These are phyloP conservation scores for Fraxinus ornus DNA, from an alignment of 305 asterid species.

Conservation along the genomic window DNA sequence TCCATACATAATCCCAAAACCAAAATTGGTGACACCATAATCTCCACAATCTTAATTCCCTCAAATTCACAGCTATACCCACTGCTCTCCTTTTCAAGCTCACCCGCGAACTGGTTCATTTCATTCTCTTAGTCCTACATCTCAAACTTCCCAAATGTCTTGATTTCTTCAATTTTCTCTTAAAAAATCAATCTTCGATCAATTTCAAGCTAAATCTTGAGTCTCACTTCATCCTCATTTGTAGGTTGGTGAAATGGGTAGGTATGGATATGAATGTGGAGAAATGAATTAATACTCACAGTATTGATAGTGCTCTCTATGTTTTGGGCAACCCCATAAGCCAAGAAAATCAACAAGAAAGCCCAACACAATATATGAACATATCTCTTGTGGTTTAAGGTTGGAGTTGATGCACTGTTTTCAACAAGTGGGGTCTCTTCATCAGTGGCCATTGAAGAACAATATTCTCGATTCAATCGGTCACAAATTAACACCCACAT, in stretches of 20 bases:
- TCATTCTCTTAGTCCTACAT: conserved; percentile 42
- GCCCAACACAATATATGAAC: conserved; percentile 70
- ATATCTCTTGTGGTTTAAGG: conserved; percentile 58
- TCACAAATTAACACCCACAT: conserved; percentile 10
- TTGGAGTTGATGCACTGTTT: conserved; percentile 25
- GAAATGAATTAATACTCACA: conserved; percentile 33
- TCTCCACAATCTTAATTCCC: conserved; percentile 24
- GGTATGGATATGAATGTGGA: conserved; percentile 30
- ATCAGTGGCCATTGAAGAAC: conserved; percentile 56
- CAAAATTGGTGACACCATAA: conserved; percentile 40
- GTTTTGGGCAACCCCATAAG: conserved; percentile 95
- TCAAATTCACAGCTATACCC: conserved; percentile 6
- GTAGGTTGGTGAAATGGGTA: conserved; percentile 28
- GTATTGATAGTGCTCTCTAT: conserved; percentile 83
- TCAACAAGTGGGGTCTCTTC: conserved; percentile 60
- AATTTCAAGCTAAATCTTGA: conserved; percentile 36
- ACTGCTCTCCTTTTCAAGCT: conserved; percentile 34
- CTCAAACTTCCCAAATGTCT: conserved; percentile 33
- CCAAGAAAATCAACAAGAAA: conserved; percentile 76
- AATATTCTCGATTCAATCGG: background rate
- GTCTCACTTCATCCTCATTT: conserved; percentile 32
- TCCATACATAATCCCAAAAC: conserved; percentile 13
- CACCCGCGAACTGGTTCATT: conserved; percentile 30
- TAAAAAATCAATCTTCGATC: conserved; percentile 34
- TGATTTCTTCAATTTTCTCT: conserved; percentile 32